These are phyloP conservation scores for Usnea hakonensis DNA, from an alignment of 495 filamentous ascomycete species.

Conservation along the genomic window DNA sequence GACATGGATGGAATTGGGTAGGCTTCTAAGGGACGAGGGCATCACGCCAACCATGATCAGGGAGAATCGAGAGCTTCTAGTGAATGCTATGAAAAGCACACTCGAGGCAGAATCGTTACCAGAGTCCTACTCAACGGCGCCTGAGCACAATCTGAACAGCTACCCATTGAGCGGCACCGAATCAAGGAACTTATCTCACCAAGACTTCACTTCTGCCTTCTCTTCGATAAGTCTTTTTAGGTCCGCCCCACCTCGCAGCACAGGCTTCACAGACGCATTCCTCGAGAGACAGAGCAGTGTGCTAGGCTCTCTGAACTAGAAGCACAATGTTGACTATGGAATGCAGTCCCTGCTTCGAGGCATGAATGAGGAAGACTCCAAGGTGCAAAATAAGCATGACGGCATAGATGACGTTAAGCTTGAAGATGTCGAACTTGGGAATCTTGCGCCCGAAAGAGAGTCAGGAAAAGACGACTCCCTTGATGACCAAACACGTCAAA, in stretches of 20 bases:
- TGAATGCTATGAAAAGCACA: conserved; percentile 10
- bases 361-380: background rate
- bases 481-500: no score
- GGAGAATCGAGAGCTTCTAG: conserved; percentile 1
- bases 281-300: background rate
- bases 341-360: conserved; percentile 12
- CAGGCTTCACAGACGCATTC: conserved; percentile 1
- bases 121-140: conserved; percentile 7
- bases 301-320: background rate
- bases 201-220: background rate
- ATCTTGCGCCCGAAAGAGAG: no score
- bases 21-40: conserved; percentile 11
- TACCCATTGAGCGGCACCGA: background rate
- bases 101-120: background rate
- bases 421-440: no score
- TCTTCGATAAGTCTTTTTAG: background rate
- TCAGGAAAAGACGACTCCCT: no score
- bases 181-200: background rate
- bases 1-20: conserved; percentile 19
- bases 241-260: conserved; percentile 4
- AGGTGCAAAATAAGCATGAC: background rate
- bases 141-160: background rate
- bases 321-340: conserved; percentile 5
- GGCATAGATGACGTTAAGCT: background rate
- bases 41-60: conserved; percentile 10